Conservation (phyloP, 495 filamentous ascomycete species). For the Trichoderma virens region DNA sequence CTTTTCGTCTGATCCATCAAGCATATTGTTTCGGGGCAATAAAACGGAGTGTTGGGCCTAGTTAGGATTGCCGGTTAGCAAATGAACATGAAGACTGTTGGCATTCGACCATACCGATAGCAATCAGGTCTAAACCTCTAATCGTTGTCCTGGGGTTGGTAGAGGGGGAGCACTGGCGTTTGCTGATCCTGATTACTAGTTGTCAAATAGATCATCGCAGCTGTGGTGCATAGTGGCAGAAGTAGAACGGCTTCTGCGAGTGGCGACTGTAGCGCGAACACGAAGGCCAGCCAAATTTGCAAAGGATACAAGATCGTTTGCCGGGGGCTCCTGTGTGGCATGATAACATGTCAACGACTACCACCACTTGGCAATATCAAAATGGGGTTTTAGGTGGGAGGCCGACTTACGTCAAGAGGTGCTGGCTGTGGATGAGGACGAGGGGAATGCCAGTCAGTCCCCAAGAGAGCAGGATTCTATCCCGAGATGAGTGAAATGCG, state of each 20-base stretch:
- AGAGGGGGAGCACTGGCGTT: background rate
- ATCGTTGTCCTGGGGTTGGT: no score
- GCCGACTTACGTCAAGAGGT: background rate
- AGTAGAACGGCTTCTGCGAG: background rate
- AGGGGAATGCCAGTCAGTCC: background rate
- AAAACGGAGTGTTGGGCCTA: no score
- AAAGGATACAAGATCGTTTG: background rate
- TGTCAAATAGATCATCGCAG: background rate
- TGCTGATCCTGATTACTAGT: background rate
- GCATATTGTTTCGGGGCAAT: no score
- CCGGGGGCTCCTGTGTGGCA: background rate
- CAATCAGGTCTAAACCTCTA: no score
- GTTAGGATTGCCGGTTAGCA: no score
- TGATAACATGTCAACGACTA: no score
- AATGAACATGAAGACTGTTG: no score
- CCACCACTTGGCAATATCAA: no score
- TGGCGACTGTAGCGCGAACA: background rate
- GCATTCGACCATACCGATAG: no score
- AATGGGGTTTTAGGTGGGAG: no score
- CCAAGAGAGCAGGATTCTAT: background rate
- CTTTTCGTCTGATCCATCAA: no score
- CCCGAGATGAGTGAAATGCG: background rate
- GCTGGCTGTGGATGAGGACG: background rate
- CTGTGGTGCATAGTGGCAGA: background rate
- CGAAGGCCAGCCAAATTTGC: background rate